Conservation (phyloP, 2,329 filamentous ascomycete species). For the Talaromyces atroroseus region DNA sequence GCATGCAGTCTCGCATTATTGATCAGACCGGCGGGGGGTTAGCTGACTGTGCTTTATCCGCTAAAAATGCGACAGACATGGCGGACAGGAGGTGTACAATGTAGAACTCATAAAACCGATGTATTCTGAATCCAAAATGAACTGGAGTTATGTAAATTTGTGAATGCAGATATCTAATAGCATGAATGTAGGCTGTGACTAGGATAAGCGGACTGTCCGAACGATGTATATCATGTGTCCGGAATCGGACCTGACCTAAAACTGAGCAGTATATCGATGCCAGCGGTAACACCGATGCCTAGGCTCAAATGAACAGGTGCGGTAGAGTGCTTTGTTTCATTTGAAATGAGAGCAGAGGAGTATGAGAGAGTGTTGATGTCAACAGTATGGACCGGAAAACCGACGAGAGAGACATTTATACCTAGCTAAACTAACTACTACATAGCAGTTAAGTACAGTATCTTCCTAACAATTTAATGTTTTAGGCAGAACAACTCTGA, state of each 20-base stretch:
- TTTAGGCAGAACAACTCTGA: not conserved
- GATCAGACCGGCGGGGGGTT: not conserved
- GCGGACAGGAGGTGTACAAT: not conserved
- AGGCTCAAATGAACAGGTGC: not conserved
- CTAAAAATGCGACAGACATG: constrained; percentile 6
- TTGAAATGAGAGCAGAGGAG: not conserved
- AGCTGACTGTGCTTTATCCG: constrained; percentile 1
- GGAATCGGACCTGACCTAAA: not conserved
- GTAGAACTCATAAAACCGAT: not conserved
- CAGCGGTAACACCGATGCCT: not conserved
- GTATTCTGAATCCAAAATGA: not conserved
- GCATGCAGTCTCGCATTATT: not conserved
- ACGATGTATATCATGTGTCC: not conserved
- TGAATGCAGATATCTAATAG: not conserved
- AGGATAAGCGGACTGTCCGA: constrained; percentile 2
- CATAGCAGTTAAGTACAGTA: not conserved
- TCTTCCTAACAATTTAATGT: not conserved
- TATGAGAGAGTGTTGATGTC: not conserved
- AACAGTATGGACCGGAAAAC: not conserved
- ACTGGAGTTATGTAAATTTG: not conserved
- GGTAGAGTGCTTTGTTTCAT: not conserved
- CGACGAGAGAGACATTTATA: not conserved
- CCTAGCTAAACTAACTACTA: not conserved
- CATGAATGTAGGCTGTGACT: not conserved
- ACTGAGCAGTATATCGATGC: not conserved